These are phyloP conservation scores for Keqinozyma sinolaborantium DNA, from an alignment of 1,139 yeast species.

Conservation along the genomic window DNA sequence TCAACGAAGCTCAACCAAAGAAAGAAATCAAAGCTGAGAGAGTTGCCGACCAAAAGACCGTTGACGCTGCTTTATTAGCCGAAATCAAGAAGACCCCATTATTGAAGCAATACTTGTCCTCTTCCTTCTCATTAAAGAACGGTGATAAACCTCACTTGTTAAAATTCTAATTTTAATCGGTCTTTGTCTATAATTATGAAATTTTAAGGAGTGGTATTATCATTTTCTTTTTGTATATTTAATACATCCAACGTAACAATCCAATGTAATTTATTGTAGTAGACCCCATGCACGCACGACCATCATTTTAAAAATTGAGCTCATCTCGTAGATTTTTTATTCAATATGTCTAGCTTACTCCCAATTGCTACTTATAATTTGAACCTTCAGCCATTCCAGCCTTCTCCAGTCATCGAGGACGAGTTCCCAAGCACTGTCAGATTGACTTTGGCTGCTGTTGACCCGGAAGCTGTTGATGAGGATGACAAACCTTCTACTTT, in stretches of 20 bases:
- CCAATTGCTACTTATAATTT: conserved; percentile 86
- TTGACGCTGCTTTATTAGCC: conserved; percentile 90
- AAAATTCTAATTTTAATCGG: conserved; percentile 66
- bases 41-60: conserved; percentile 95
- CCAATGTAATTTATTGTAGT: conserved; percentile 1
- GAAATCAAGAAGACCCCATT: conserved; percentile 98
- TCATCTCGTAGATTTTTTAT: conserved; percentile 4
- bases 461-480: conserved; percentile 79
- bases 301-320: conserved; percentile 1
- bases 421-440: conserved; percentile 88
- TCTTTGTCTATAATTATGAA: conserved; percentile 12
- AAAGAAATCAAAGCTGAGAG: conserved; percentile 91
- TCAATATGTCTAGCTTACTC: conserved; percentile 59
- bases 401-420: conserved; percentile 81
- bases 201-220: conserved; percentile 11
- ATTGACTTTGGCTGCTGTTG: conserved; percentile 92
- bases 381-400: conserved; percentile 80
- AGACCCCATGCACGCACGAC: conserved; percentile 1
- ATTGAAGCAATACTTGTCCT: conserved; percentile 95
- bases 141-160: conserved; percentile 99
- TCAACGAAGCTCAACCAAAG: conserved; percentile 84
- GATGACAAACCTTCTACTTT: conserved; percentile 84
- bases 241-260: conserved; percentile 25
- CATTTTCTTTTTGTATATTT: conserved; percentile 32
- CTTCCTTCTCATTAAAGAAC: conserved; percentile 95